Evolutionary conservation across 202 grass and related monocot genomes (phyloP).

Genomic region (Panicum hallii): DNA sequence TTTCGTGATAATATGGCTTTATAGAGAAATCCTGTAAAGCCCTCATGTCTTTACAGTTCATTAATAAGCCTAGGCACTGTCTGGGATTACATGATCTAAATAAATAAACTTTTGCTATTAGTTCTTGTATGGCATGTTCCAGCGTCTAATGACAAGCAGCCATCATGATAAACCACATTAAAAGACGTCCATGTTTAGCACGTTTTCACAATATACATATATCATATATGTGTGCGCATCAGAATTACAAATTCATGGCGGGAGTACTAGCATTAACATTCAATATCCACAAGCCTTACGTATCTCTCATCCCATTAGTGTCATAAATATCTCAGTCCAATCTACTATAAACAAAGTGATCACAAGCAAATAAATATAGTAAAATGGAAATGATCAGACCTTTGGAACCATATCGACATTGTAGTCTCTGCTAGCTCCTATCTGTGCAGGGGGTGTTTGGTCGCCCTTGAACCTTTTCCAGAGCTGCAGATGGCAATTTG

Average conservation of each 20-base stretch:
- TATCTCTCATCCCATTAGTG: background rate
- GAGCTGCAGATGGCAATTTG: constrained; percentile 43
- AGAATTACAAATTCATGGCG: background rate
- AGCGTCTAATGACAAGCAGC: too few relatives aligned
- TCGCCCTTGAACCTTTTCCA: constrained; percentile 88
- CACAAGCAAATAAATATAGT: background rate
- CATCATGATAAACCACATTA: background rate
- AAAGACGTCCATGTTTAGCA: background rate
- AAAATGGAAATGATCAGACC: constrained; percentile 35
- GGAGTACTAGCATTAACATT: background rate
- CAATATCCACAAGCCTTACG: background rate
- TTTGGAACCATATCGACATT: constrained; percentile 84
- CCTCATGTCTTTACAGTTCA: background rate
- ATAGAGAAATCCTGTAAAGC: background rate
- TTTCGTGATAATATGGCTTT: background rate
- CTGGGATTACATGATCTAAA: too few relatives aligned
- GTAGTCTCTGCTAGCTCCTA: constrained; percentile 69
- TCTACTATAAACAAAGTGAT: background rate
- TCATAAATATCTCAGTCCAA: background rate
- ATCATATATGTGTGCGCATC: background rate
- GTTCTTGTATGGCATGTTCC: too few relatives aligned
- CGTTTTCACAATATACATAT: too few relatives aligned
- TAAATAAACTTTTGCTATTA: background rate
- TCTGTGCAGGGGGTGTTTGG: constrained; percentile 43
- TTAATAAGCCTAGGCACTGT: background rate